A percentile compares a stretch with the other conserved stretches of the same genome.
Evolutionary conservation across 257 asterid genomes (phyloP).

Genomic region (Solanum piurae): DNA sequence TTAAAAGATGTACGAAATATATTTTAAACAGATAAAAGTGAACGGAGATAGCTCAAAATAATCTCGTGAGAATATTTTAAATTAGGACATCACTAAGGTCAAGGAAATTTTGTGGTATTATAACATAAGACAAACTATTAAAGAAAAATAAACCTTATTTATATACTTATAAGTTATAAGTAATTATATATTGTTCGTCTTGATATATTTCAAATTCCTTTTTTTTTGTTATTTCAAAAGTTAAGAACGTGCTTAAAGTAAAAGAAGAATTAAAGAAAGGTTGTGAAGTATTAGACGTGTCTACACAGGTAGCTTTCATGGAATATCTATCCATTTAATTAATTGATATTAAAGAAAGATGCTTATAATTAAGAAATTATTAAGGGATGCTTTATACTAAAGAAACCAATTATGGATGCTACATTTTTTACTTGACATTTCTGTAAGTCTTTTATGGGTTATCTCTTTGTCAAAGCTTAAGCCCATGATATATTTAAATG

Average conservation of each 20-base stretch:
- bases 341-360: neutral
- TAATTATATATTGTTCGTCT: neutral
- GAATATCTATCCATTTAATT: neutral
- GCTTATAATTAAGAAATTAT: neutral
- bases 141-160: neutral
- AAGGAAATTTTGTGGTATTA: constrained; percentile 35
- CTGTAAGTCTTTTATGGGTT: neutral
- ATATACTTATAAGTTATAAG: neutral
- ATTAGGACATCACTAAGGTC: constrained; percentile 29
- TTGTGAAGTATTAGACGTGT: neutral
- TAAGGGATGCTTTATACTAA: neutral
- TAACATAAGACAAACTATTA: constrained; percentile 9
- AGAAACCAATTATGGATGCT: neutral
- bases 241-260: constrained; percentile 9
- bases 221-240: neutral
- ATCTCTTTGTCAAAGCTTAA: neutral
- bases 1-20: neutral
- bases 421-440: neutral
- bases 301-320: constrained; percentile 8
- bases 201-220: neutral
- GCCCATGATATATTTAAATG: neutral
- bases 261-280: neutral
- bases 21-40: neutral
- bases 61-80: constrained; percentile 8
- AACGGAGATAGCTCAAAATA: neutral